phyloP scores from a whole-genome alignment of 371 early-diverging fungal genomes.

The Mycotypha africana region DNA sequence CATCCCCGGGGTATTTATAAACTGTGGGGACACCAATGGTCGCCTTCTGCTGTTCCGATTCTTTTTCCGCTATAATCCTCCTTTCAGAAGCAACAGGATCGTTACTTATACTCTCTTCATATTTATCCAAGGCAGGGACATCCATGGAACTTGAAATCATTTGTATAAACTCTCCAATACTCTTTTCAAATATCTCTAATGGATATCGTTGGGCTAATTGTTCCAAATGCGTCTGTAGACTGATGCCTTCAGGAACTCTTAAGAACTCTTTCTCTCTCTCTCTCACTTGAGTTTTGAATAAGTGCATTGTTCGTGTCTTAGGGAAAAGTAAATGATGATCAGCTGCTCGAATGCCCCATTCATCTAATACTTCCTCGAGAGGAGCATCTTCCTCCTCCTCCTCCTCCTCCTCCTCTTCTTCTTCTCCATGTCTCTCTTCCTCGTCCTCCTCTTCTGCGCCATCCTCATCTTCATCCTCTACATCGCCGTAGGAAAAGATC shows the following conservation, averaged over 20 bases:
- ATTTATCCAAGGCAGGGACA: constrained; percentile 33
- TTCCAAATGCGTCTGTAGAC: constrained; percentile 42
- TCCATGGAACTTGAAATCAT: constrained; percentile 41
- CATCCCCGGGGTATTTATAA: constrained; percentile 46
- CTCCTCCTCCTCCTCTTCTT: constrained; percentile 22
- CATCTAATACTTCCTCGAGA: constrained; percentile 22
- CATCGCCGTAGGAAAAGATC: constrained; percentile 55
- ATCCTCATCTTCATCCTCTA: constrained; percentile 44
- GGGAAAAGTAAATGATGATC: constrained; percentile 47
- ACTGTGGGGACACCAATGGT: constrained; percentile 12
- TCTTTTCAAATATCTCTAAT: constrained; percentile 37
- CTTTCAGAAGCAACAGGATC: too few species aligned
- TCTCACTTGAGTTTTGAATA: constrained; percentile 40
- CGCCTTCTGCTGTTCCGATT: background rate
- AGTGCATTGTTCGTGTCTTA: constrained; percentile 44
- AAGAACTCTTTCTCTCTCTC: constrained; percentile 48
- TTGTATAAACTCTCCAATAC: constrained; percentile 41
- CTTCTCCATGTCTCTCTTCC: constrained; percentile 24
- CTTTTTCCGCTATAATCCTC: constrained; percentile 7
- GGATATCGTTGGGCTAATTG: constrained; percentile 48
- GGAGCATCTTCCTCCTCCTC: constrained; percentile 23
- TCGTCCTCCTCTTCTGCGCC: constrained; percentile 17
- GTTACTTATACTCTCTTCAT: constrained; percentile 7
- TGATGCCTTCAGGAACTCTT: constrained; percentile 22
- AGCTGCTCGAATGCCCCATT: constrained; percentile 39